Evolutionary conservation across 176 grass and related monocot species (phyloP).

Genomic region (Triticum dicoccoides): DNA sequence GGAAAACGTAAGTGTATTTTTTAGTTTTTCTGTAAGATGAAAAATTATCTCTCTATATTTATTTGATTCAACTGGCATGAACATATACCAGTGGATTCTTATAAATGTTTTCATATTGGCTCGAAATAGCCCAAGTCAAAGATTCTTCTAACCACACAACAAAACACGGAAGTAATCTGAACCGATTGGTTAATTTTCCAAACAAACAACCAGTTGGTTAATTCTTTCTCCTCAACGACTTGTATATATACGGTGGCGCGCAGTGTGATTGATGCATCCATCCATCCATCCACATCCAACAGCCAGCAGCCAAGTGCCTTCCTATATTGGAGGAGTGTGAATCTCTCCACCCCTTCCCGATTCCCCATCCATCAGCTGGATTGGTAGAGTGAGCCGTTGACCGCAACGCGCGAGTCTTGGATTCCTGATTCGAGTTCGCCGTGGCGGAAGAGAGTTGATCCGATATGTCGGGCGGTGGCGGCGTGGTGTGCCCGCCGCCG

Average conservation of each 20-base stretch:
- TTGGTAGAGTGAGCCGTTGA: slow-evolving; percentile 8
- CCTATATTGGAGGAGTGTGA: slow-evolving; percentile 8
- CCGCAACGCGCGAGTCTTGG: neutral
- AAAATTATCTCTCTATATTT: neutral
- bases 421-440: neutral
- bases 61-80: neutral
- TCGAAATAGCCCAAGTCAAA: neutral
- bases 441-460: neutral
- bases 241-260: neutral
- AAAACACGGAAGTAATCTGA: neutral
- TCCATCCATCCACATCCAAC: neutral
- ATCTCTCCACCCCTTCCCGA: neutral
- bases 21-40: neutral
- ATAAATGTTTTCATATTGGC: neutral
- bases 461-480: neutral
- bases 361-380: neutral
- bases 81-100: neutral
- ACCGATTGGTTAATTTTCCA: neutral
- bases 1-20: neutral
- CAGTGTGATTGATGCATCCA: neutral
- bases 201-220: neutral
- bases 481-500: slow-evolving; percentile 50
- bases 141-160: neutral
- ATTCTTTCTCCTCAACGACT: neutral
- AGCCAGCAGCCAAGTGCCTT: neutral